These are phyloP conservation scores for Ophiostoma pallidulum DNA, from an alignment of 2,329 filamentous ascomycete genomes.

Conservation along the genomic window DNA sequence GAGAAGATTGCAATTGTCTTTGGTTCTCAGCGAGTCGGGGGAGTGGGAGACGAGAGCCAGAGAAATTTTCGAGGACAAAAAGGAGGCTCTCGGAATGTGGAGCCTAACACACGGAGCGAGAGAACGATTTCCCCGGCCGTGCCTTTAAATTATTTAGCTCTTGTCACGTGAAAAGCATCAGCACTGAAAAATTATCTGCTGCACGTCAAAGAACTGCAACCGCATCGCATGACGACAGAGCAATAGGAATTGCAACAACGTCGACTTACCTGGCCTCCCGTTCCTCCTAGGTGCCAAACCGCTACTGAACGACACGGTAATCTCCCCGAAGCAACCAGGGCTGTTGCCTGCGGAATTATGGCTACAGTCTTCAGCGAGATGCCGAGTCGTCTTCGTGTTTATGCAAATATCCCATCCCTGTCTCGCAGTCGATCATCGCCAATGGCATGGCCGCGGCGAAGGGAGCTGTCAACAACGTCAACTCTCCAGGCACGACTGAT, in stretches of 20 bases:
- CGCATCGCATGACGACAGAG: too few species aligned
- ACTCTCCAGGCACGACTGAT: slow-evolving; percentile 77
- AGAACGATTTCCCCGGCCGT: too few species aligned
- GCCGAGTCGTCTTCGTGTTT: slow-evolving; percentile 1
- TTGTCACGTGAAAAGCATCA: background rate
- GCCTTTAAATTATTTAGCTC: background rate
- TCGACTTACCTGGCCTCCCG: too few species aligned
- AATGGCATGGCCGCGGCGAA: slow-evolving; percentile 17
- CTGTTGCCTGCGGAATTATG: too few species aligned
- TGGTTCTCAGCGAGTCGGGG: background rate
- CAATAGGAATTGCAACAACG: too few species aligned
- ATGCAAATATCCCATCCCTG: background rate
- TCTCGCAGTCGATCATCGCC: background rate
- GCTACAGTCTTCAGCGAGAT: slow-evolving; percentile 1
- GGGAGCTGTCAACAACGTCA: slow-evolving; percentile 25
- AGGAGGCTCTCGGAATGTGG: too few species aligned
- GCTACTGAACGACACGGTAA: background rate
- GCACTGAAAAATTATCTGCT: background rate
- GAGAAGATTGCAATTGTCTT: background rate
- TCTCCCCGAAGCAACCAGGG: background rate
- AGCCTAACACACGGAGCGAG: too few species aligned
- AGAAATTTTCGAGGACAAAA: too few species aligned
- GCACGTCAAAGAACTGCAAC: background rate
- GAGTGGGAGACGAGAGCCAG: background rate
- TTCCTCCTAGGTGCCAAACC: too few species aligned